These are phyloP conservation scores for Tripterygium wilfordii DNA, from an alignment of 177 flowering plant species.

Conservation along the genomic window DNA sequence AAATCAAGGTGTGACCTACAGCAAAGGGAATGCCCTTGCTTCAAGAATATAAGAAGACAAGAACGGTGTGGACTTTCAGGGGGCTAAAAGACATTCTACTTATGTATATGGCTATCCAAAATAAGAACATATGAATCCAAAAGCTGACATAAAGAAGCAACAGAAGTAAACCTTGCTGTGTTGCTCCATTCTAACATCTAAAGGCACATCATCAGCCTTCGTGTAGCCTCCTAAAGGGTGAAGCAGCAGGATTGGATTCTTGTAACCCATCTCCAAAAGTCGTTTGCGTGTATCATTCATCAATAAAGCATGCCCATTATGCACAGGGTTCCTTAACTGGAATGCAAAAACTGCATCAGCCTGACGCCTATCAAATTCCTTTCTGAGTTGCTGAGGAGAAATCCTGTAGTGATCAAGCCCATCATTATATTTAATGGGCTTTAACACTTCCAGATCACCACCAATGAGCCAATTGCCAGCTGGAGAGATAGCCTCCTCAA, in stretches of 20 bases:
- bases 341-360: slow-evolving; percentile 99
- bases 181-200: slow-evolving; percentile 98
- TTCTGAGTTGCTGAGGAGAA: slow-evolving; percentile 74
- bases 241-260: slow-evolving; percentile 85
- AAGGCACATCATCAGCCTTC: slow-evolving; percentile 95
- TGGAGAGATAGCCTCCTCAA: slow-evolving; percentile 75
- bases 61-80: background rate
- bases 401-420: slow-evolving; percentile 97
- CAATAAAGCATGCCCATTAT: slow-evolving; percentile 93
- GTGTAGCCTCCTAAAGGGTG: slow-evolving; percentile 96
- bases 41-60: background rate
- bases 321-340: slow-evolving; percentile 96
- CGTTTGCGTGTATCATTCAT: slow-evolving; percentile 92
- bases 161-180: slow-evolving; percentile 84
- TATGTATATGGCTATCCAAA: no score
- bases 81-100: no score
- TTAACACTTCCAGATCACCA: slow-evolving; percentile 87
- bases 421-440: slow-evolving; percentile 82
- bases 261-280: slow-evolving; percentile 90
- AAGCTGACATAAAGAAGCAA: background rate
- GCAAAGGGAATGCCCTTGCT: no score
- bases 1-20: no score
- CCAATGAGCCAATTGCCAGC: slow-evolving; percentile 98
- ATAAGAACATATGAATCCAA: no score
- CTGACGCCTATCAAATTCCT: slow-evolving; percentile 82